Conservation (phyloP, 441 rosid species). For the Bruguiera hainesii region DNA sequence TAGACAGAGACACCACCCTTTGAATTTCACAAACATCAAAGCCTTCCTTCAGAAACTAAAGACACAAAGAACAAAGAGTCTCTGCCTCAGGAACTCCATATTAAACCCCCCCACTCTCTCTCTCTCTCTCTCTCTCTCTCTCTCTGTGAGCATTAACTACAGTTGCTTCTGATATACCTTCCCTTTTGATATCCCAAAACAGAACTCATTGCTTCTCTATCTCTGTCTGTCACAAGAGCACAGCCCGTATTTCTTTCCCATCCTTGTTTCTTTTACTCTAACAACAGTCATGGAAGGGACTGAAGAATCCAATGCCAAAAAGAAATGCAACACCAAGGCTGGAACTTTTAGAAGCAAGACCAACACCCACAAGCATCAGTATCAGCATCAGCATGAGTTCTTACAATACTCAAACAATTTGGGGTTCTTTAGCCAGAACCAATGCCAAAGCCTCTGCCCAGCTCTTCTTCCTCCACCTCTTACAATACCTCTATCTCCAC, state of each 20-base stretch:
- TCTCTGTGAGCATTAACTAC: conserved; percentile 29
- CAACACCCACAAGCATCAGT: conserved; percentile 39
- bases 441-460: conserved; percentile 44
- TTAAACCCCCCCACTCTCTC: background rate
- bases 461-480: conserved; percentile 75
- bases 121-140: conserved; percentile 4
- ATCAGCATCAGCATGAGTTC: conserved; percentile 31
- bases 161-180: conserved; percentile 17
- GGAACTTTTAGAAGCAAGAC: conserved; percentile 37
- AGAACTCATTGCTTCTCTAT: conserved; percentile 16
- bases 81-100: conserved; percentile 23
- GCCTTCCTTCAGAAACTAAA: conserved; percentile 4
- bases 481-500: conserved; percentile 49
- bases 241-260: background rate
- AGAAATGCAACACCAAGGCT: conserved; percentile 47
- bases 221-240: conserved; percentile 13
- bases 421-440: conserved; percentile 39
- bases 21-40: conserved; percentile 22
- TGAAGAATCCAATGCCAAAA: conserved; percentile 44
- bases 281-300: conserved; percentile 63
- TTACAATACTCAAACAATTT: conserved; percentile 48
- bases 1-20: conserved; percentile 9
- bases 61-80: conserved; percentile 2
- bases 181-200: conserved; percentile 12
- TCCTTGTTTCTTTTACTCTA: conserved; percentile 10